phyloP scores from a whole-genome alignment of 495 filamentous ascomycete genomes.

The Lophiostoma macrostomum region DNA sequence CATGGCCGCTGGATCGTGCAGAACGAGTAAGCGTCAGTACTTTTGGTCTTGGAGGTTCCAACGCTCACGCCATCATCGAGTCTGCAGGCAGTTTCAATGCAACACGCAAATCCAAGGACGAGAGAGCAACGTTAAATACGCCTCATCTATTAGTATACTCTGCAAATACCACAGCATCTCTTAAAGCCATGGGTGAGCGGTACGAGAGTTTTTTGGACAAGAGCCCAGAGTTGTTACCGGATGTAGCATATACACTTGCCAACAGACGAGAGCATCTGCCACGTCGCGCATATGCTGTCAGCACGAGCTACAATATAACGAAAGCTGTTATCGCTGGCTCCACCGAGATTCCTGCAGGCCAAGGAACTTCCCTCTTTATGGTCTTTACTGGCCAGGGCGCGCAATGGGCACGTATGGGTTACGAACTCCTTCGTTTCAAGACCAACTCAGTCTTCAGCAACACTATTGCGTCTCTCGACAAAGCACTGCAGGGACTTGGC shows the following conservation, averaged over 20 bases:
- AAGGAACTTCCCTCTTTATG: neutral
- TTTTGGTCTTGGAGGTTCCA: slow-evolving; percentile 35
- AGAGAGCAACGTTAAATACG: too few relatives aligned
- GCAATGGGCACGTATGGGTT: slow-evolving; percentile 15
- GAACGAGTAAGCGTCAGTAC: slow-evolving; percentile 36
- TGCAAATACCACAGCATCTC: neutral
- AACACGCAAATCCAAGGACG: neutral
- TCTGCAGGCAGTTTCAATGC: neutral
- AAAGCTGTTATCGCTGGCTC: too few relatives aligned
- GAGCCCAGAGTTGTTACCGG: neutral
- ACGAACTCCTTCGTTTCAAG: neutral
- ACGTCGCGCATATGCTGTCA: neutral
- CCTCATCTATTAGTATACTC: neutral
- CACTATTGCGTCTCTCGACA: neutral
- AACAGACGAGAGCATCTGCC: neutral
- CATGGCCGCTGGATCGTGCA: slow-evolving; percentile 38
- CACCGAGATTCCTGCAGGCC: too few relatives aligned
- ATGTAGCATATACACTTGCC: neutral
- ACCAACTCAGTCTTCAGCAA: neutral
- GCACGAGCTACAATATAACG: too few relatives aligned
- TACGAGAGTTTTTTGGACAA: neutral
- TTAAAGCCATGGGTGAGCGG: neutral
- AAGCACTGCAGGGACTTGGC: slow-evolving; percentile 3
- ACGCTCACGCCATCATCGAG: slow-evolving; percentile 24
- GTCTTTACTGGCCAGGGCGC: slow-evolving; percentile 34